These are phyloP conservation scores for Collariella sp. DNA, from an alignment of 495 filamentous ascomycete species.

Conservation along the genomic window DNA sequence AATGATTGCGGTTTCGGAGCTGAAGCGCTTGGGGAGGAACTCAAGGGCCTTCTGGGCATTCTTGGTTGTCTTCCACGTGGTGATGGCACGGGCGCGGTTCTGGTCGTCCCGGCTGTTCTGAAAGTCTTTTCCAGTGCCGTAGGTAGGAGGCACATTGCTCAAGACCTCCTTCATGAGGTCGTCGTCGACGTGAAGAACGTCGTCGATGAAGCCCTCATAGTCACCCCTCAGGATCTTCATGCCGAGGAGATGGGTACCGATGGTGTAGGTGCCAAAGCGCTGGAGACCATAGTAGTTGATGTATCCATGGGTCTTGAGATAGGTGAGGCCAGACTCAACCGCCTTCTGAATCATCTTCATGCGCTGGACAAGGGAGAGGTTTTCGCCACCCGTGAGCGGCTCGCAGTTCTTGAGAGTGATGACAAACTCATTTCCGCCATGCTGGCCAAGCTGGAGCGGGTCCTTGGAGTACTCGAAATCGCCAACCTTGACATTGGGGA, in stretches of 20 bases:
- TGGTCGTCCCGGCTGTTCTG: slow-evolving; percentile 53
- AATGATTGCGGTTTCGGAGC: slow-evolving; percentile 69
- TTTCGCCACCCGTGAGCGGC: slow-evolving; percentile 44
- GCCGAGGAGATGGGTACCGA: slow-evolving; percentile 73
- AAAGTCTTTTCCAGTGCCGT: background rate
- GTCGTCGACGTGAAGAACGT: slow-evolving; percentile 53
- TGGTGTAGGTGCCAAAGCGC: slow-evolving; percentile 78
- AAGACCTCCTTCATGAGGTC: slow-evolving; percentile 21
- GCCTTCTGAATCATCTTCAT: slow-evolving; percentile 29
- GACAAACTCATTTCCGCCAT: slow-evolving; percentile 81
- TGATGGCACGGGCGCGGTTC: slow-evolving; percentile 64
- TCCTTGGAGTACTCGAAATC: slow-evolving; percentile 65
- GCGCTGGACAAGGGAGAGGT: slow-evolving; percentile 29
- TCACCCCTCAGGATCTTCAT: slow-evolving; percentile 73
- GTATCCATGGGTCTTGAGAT: slow-evolving; percentile 64
- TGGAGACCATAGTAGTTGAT: slow-evolving; percentile 96
- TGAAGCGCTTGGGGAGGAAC: slow-evolving; percentile 69
- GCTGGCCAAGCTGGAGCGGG: slow-evolving; percentile 70
- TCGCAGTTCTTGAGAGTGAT: slow-evolving; percentile 81
- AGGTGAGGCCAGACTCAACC: slow-evolving; percentile 36
- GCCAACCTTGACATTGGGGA: slow-evolving; percentile 59
- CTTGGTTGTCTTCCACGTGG: slow-evolving; percentile 55
- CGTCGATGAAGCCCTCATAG: slow-evolving; percentile 66
- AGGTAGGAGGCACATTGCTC: background rate
- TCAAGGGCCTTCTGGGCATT: slow-evolving; percentile 49